These are phyloP conservation scores for Papiliotrema nemorosa DNA, from an alignment of 1,284 basidiomycete genomes.

Conservation along the genomic window DNA sequence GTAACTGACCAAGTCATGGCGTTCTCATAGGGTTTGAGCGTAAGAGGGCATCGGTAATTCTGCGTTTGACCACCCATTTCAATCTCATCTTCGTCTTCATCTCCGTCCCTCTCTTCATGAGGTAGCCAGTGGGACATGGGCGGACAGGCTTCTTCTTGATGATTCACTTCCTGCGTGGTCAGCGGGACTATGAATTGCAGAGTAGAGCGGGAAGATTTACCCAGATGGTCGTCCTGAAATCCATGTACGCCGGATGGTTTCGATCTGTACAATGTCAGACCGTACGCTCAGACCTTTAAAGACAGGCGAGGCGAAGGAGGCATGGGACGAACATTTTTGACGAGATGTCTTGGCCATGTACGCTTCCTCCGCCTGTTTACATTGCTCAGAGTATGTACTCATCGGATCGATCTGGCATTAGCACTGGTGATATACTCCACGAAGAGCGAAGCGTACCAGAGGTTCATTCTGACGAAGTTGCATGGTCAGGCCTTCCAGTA, in stretches of 20 bases:
- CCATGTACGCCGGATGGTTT: slow-evolving; percentile 59
- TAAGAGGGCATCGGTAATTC: slow-evolving; percentile 74
- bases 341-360: slow-evolving; percentile 25
- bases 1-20: slow-evolving; percentile 36
- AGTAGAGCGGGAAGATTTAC: slow-evolving; percentile 51
- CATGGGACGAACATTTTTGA: slow-evolving; percentile 20
- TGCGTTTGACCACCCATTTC: slow-evolving; percentile 77
- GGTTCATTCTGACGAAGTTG: slow-evolving; percentile 45
- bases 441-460: neutral
- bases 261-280: slow-evolving; percentile 24
- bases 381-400: slow-evolving; percentile 10
- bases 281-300: no score
- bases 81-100: slow-evolving; percentile 71
- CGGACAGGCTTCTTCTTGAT: slow-evolving; percentile 64
- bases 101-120: slow-evolving; percentile 58
- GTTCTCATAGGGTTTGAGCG: slow-evolving; percentile 60
- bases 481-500: slow-evolving; percentile 59
- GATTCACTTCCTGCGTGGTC: slow-evolving; percentile 57
- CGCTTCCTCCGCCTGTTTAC: slow-evolving; percentile 10
- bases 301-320: slow-evolving; percentile 1
- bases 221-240: slow-evolving; percentile 65
- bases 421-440: neutral
- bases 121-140: slow-evolving; percentile 67
- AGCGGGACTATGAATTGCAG: neutral
- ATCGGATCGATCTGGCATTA: slow-evolving; percentile 16